Conservation (phyloP, 768 basidiomycete genomes). For the Rossbeevera mucosa region DNA sequence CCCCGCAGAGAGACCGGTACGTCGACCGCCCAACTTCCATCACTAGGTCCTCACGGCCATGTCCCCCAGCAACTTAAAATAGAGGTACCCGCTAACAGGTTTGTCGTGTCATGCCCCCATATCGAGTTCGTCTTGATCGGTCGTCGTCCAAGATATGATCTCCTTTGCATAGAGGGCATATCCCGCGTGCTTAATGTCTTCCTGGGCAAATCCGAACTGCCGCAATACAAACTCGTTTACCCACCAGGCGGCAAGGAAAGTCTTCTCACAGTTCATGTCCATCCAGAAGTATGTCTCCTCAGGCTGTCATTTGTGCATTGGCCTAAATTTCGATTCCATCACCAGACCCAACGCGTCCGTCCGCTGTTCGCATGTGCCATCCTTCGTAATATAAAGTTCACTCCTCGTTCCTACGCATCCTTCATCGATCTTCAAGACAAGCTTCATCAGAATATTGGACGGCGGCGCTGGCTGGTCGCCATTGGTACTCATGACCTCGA, state of each 20-base stretch:
- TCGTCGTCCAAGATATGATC: slow-evolving; percentile 70
- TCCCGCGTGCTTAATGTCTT: slow-evolving; percentile 81
- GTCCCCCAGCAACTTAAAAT: slow-evolving; percentile 87
- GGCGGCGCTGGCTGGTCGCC: slow-evolving; percentile 84
- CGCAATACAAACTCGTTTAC: slow-evolving; percentile 68
- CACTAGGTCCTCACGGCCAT: slow-evolving; percentile 4
- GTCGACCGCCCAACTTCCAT: slow-evolving; percentile 20
- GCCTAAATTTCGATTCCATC: background rate
- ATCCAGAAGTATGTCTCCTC: slow-evolving; percentile 61
- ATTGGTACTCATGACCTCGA: slow-evolving; percentile 98
- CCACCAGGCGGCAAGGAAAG: slow-evolving; percentile 63
- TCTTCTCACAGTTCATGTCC: slow-evolving; percentile 63
- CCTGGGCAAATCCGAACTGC: slow-evolving; percentile 62
- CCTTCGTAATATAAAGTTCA: slow-evolving; percentile 87
- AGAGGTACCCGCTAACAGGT: slow-evolving; percentile 98
- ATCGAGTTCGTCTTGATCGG: slow-evolving; percentile 4
- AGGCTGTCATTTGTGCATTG: background rate
- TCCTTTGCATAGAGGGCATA: slow-evolving; percentile 96
- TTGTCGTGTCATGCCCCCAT: slow-evolving; percentile 3
- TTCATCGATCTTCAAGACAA: slow-evolving; percentile 99
- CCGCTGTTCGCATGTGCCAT: slow-evolving; percentile 90
- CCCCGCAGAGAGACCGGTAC: slow-evolving; percentile 78
- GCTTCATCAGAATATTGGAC: slow-evolving; percentile 92
- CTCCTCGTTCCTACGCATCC: slow-evolving; percentile 82
- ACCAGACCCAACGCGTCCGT: slow-evolving; percentile 73